Conservation (phyloP, 1,284 basidiomycete genomes). For the Clitocybe nebularis region DNA sequence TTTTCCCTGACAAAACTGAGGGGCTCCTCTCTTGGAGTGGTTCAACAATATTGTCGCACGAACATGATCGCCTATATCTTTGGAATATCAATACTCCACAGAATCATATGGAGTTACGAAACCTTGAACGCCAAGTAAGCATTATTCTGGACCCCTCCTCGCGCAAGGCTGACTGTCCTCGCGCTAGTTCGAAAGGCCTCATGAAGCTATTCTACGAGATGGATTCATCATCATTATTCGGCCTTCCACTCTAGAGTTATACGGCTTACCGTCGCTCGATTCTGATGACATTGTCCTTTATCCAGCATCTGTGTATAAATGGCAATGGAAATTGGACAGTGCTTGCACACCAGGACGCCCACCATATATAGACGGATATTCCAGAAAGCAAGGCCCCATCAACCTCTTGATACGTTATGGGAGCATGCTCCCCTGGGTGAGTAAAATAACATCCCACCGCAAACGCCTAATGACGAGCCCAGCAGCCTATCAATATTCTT, state of each 20-base stretch:
- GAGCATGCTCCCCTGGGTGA: conserved; percentile 54
- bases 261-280: conserved; percentile 16
- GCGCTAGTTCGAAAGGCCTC: conserved; percentile 28
- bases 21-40: conserved; percentile 32
- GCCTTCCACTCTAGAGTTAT: conserved; percentile 36
- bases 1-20: conserved; percentile 27
- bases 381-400: conserved; percentile 30
- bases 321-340: conserved; percentile 54
- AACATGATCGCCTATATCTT: conserved; percentile 26
- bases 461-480: neutral
- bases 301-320: conserved; percentile 42
- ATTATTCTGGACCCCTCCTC: neutral
- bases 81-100: conserved; percentile 25
- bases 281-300: conserved; percentile 24
- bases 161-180: neutral
- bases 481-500: conserved; percentile 57
- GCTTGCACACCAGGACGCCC: conserved; percentile 34
- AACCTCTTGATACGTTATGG: conserved; percentile 56
- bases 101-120: conserved; percentile 26
- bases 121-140: conserved; percentile 16
- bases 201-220: conserved; percentile 36
- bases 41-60: conserved; percentile 32
- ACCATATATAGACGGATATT: conserved; percentile 11
- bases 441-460: conserved; percentile 4
- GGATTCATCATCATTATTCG: conserved; percentile 40